Percentiles rank a stretch among this genome's conserved stretches.
Evolutionary conservation across 805 yeast species (phyloP).

Genomic region (Metschnikowia chrysomelidarum): DNA sequence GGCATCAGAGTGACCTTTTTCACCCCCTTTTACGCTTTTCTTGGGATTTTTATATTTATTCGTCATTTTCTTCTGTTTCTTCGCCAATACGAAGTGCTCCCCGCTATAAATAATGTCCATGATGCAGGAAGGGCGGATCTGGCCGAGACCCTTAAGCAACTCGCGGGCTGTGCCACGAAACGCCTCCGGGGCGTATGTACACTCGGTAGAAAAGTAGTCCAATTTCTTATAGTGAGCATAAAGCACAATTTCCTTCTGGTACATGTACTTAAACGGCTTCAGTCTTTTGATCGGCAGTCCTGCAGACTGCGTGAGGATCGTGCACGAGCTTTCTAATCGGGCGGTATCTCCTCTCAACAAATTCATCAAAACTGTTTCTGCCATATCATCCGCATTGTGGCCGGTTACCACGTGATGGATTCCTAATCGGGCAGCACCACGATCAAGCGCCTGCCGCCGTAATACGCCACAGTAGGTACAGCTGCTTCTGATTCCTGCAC

Average conservation of each 20-base stretch:
- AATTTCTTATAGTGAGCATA: slow-evolving; percentile 95
- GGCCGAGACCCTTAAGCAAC: slow-evolving; percentile 83
- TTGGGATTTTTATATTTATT: slow-evolving; percentile 30
- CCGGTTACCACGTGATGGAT: slow-evolving; percentile 95
- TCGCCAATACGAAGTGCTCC: slow-evolving; percentile 70
- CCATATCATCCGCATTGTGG: slow-evolving; percentile 99
- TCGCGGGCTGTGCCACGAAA: slow-evolving; percentile 97
- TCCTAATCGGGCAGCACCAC: slow-evolving; percentile 87
- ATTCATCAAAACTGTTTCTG: slow-evolving; percentile 96
- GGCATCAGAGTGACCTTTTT: no score
- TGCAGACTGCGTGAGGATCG: slow-evolving; percentile 75
- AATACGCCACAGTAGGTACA: slow-evolving; percentile 98
- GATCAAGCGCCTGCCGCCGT: slow-evolving; percentile 91
- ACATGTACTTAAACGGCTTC: slow-evolving; percentile 93
- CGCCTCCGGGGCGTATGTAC: slow-evolving; percentile 98
- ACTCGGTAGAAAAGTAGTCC: slow-evolving; percentile 95
- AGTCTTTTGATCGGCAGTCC: slow-evolving; percentile 92
- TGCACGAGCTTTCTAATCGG: slow-evolving; percentile 82
- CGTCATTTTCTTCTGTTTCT: slow-evolving; percentile 50
- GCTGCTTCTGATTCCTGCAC: slow-evolving; percentile 89
- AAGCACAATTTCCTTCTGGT: slow-evolving; percentile 94
- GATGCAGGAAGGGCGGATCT: slow-evolving; percentile 88
- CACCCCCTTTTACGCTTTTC: neutral
- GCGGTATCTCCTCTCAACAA: slow-evolving; percentile 94
- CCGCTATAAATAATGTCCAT: slow-evolving; percentile 94